Conservation (phyloP, 177 flowering plant species). For the Telopea speciosissima region DNA sequence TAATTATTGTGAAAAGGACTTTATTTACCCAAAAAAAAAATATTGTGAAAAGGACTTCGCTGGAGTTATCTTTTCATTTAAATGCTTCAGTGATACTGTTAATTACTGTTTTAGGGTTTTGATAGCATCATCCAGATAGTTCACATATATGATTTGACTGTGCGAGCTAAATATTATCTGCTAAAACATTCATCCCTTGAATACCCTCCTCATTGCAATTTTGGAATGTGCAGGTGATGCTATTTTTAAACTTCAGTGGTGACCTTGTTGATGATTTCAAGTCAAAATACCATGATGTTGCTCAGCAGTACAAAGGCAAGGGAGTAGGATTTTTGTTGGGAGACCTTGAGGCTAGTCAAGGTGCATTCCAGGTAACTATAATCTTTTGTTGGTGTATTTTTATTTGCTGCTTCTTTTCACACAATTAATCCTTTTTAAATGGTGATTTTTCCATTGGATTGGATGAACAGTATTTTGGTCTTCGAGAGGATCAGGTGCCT, state of each 20-base stretch:
- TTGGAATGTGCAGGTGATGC: slow-evolving; percentile 44
- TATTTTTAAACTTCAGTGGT: slow-evolving; percentile 47
- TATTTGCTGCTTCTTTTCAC: neutral
- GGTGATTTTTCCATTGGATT: neutral
- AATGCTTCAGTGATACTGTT: too few species aligned
- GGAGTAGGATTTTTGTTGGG: slow-evolving; percentile 52
- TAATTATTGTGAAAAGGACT: too few species aligned
- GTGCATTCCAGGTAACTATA: slow-evolving; percentile 55
- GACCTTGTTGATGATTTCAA: slow-evolving; percentile 43
- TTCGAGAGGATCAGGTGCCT: slow-evolving; percentile 48
- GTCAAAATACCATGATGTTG: slow-evolving; percentile 48
- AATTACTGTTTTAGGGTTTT: too few species aligned
- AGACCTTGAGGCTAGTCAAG: slow-evolving; percentile 50
- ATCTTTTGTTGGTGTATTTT: neutral
- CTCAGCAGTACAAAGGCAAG: slow-evolving; percentile 36
- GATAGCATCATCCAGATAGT: too few species aligned
- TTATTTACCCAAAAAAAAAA: too few species aligned
- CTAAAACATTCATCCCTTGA: neutral
- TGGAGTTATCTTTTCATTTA: too few species aligned
- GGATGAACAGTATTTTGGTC: neutral
- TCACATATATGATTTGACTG: too few species aligned
- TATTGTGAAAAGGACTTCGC: too few species aligned
- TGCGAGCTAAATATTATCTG: too few species aligned
- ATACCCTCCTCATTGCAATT: neutral
- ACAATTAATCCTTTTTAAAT: neutral